phyloP scores from a whole-genome alignment of 495 filamentous ascomycete species.

The Podospora tetraspora region DNA sequence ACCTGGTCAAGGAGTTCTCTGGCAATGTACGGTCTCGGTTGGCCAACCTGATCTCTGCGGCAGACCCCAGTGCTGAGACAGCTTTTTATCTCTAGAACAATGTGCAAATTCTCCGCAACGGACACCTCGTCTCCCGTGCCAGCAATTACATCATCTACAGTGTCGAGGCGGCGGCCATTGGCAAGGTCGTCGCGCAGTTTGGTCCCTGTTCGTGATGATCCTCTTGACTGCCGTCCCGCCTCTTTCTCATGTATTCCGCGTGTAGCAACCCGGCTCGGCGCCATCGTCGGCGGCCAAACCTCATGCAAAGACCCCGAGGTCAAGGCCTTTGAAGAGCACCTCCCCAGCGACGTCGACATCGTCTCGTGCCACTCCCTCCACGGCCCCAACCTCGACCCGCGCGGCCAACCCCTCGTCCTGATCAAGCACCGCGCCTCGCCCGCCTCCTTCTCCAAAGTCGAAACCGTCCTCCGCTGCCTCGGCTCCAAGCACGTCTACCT shows the following conservation, averaged over 20 bases:
- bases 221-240: constrained; percentile 10
- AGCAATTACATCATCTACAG: constrained; percentile 98
- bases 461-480: constrained; percentile 74
- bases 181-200: constrained; percentile 74
- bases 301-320: constrained; percentile 98
- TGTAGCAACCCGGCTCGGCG: constrained; percentile 82
- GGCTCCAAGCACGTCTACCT: constrained; percentile 78
- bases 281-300: constrained; percentile 95
- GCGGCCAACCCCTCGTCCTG: constrained; percentile 81
- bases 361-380: constrained; percentile 96
- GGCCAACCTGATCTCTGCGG: constrained; percentile 24
- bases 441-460: constrained; percentile 68
- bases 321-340: constrained; percentile 81
- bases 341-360: constrained; percentile 86
- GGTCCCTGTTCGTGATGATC: constrained; percentile 76
- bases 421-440: constrained; percentile 88
- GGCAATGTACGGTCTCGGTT: constrained; percentile 52
- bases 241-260: constrained; percentile 15
- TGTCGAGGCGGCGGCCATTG: constrained; percentile 88
- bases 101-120: constrained; percentile 78
- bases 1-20: constrained; percentile 69
- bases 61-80: constrained; percentile 52
- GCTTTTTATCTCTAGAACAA: constrained; percentile 50
- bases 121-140: constrained; percentile 86
- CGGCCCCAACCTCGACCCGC: constrained; percentile 82